These are phyloP conservation scores for Colletotrichum lindemuthianum DNA, from an alignment of 2,329 filamentous ascomycete genomes.

Conservation along the genomic window DNA sequence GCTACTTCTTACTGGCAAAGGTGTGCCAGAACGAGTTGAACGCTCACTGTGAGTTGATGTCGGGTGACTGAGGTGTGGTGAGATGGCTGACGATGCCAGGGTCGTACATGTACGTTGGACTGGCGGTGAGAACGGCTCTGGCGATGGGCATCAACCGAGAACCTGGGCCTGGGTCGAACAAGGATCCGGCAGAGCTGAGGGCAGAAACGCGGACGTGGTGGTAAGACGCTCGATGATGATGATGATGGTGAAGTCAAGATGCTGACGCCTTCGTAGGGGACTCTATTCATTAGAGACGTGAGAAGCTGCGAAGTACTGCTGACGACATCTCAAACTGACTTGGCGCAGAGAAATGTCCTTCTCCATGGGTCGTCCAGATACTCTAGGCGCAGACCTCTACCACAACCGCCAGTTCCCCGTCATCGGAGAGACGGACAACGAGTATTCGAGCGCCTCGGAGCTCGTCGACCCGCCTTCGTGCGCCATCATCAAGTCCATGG, in stretches of 20 bases:
- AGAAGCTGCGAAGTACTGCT: constrained; percentile 19
- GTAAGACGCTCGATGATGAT: constrained; percentile 41
- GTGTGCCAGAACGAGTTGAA: constrained; percentile 61
- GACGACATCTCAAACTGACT: constrained; percentile 1
- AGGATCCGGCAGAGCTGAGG: constrained; percentile 44
- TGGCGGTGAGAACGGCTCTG: constrained; percentile 57
- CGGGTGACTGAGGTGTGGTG: neutral
- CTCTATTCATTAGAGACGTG: constrained; percentile 56
- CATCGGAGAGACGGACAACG: constrained; percentile 34
- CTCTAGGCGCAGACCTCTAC: constrained; percentile 58
- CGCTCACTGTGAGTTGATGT: constrained; percentile 50
- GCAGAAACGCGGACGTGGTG: constrained; percentile 58
- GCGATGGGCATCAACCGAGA: constrained; percentile 59
- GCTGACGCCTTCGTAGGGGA: constrained; percentile 43
- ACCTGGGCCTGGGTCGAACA: constrained; percentile 43
- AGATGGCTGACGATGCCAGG: constrained; percentile 35
- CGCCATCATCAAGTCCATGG: constrained; percentile 42
- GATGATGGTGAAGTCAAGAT: fast-evolving
- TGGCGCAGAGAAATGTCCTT: constrained; percentile 55
- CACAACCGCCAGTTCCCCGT: constrained; percentile 53
- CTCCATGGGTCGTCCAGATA: constrained; percentile 58
- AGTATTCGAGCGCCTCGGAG: constrained; percentile 9
- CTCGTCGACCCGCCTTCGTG: constrained; percentile 41
- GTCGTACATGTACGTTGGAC: constrained; percentile 59
- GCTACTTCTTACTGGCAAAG: constrained; percentile 58